Base-by-base conservation (phyloP, 208 protist genomes). In the Zelonia costaricensis region DNA sequence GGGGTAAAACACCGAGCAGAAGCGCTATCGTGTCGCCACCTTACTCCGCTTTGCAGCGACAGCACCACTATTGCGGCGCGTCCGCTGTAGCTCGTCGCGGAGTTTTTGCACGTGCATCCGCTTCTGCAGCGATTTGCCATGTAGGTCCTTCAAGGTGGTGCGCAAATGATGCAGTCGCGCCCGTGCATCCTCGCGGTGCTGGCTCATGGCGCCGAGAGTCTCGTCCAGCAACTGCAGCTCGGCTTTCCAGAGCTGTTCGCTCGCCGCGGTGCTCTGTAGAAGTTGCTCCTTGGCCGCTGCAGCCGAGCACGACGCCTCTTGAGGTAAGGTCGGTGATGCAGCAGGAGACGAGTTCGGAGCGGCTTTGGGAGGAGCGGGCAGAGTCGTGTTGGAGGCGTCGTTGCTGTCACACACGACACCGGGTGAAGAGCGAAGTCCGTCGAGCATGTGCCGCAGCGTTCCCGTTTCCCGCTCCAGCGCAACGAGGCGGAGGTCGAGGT, bases 401-500 rank as follows among this genome's bases (percentile, higher is more conserved):
- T n/a, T 7, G 3, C 16, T 45, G 4, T 16, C 38, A n/a, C 31
- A 18, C 22, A 18, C n/a, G 1, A n/a, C n/a, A n/a, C n/a, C 20
- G 10, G 43, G 36, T 45, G 56, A 51, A 25, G 48, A 48, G 49
- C 69, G 54, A 43, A 93, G 56, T 7, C 76, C 54, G 0, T 81
- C 69, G 16, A 89, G 40, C 68, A 82, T 90, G 28, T 75, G 62
- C 1, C 74, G 69, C n/a, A 94, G 69, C 9, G 70, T 81, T 16
- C 48, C 30, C 22, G 80, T 85, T 55, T 94, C 84, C 39, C 75
- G 64, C 35, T 84, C 82, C 7, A 94, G 58, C 22, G 68, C 58
- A 8, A 94, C 68, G 8, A 94, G 61, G 25, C 82, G 82, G 25
- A 82, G 70, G 58, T 94, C 88, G 3, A 94, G 76, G 30, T 82